Evolutionary conservation across 495 filamentous ascomycete genomes (phyloP).

Genomic region (Penicillium steckii): DNA sequence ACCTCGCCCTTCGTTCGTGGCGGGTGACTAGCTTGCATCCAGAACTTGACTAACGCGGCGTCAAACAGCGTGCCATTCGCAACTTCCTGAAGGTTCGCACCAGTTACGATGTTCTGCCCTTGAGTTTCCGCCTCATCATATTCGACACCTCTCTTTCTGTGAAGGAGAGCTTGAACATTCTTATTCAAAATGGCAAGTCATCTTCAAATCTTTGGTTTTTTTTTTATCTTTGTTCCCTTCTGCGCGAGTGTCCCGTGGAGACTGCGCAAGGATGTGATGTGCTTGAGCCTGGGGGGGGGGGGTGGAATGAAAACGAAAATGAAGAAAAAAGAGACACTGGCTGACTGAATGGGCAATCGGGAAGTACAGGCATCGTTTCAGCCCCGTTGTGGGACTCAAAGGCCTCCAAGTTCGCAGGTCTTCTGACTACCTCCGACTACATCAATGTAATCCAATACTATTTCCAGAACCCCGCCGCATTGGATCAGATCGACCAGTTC

Average conservation of each 20-base stretch:
- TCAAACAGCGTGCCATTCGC: constrained; percentile 74
- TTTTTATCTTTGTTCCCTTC: background rate
- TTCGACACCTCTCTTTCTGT: constrained; percentile 94
- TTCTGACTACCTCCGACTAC: constrained; percentile 94
- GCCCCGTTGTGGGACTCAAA: constrained; percentile 97
- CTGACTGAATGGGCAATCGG: constrained; percentile 28
- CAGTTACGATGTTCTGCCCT: constrained; percentile 97
- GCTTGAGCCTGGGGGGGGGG: too few species aligned
- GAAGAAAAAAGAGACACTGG: constrained; percentile 11
- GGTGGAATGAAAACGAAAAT: background rate
- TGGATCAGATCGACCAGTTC: constrained; percentile 90
- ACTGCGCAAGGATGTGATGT: background rate
- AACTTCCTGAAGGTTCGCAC: constrained; percentile 96
- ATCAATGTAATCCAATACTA: constrained; percentile 99
- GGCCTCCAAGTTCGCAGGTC: constrained; percentile 87
- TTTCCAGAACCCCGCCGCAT: constrained; percentile 92
- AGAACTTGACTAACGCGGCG: constrained; percentile 33
- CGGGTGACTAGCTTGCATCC: constrained; percentile 20
- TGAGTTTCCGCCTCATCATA: constrained; percentile 93
- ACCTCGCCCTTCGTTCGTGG: constrained; percentile 9
- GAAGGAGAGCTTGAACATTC: constrained; percentile 93
- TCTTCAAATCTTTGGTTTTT: background rate
- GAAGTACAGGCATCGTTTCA: constrained; percentile 83
- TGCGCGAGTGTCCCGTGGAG: background rate
- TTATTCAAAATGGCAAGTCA: constrained; percentile 89